Evolutionary conservation across 768 basidiomycete species (phyloP), one percentile per base, ranked within the genome.

Genomic region (Lentinula guzmanii): DNA sequence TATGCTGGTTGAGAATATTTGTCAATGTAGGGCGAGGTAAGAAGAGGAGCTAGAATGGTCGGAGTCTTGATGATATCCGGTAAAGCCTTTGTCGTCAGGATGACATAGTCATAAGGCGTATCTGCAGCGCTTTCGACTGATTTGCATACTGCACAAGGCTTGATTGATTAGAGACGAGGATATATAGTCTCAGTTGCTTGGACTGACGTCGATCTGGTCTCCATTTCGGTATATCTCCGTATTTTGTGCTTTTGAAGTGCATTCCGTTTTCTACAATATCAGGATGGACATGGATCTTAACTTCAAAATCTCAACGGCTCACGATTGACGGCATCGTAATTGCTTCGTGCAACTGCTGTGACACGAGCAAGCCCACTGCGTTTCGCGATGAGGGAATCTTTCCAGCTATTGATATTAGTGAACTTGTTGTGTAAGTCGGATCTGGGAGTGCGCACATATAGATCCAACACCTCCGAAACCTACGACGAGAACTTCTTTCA

Each of bases 311-410:
- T 31, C 8, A 13, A 21, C 31, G 10, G 33, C 35, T 45, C 33
- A 84, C 85, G 74, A n/a, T 78, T 74, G 11, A 85, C 77, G 2
- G 76, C 71, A 11, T 84, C 78, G 67, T 82, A 88, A 62, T 90
- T 89, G 55, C 89, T 84, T 60, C 90, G 72, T 1, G 90, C 90
- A 1, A 92, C 86, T 16, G 78, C 86, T 1, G 90, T 91, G 8
- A 93, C 84, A 28, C 82, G 77, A 1, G 81, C 87, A 34, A 79
- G 74, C 10, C 84, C 82, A 65, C 85, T 83, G 62, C 80, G 74
- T 63, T 83, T 76, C 21, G 88, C 72, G 58, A 87, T 76, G 55
- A 81, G 74, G 1, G 85, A 79, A 66, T 86, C 86, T 88, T 58
- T 46, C 16, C 18, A 35, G 21, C 39, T 54, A 54, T 41, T 54